A percentile compares a stretch with the other conserved stretches of the same genome.
Evolutionary conservation across 257 asterid genomes (phyloP).

Genomic region (Capsicum chinense): DNA sequence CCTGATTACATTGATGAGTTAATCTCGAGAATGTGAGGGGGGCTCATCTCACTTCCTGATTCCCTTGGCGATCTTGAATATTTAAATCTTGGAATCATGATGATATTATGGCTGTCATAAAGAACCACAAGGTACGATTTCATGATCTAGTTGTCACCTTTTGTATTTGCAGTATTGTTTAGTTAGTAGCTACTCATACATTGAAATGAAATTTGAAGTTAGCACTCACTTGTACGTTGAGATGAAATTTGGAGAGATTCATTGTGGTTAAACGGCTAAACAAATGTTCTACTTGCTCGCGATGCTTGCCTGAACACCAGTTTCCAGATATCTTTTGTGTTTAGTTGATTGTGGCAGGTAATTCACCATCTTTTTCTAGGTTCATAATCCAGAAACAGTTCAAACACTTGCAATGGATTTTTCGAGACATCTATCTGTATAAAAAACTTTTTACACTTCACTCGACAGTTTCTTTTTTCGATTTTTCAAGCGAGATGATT

Average conservation of each 20-base stretch:
- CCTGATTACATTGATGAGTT: no score
- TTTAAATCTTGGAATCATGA: conserved; percentile 31
- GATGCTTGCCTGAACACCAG: background rate
- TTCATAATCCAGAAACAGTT: background rate
- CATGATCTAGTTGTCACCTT: background rate
- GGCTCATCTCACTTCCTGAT: no score
- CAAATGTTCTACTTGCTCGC: background rate
- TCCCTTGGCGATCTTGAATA: no score
- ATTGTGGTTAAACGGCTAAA: background rate
- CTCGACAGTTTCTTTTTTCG: background rate
- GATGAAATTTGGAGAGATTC: background rate
- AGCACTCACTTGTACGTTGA: no score
- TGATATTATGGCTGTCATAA: conserved; percentile 33
- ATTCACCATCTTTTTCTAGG: background rate
- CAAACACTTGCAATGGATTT: background rate
- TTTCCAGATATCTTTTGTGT: background rate
- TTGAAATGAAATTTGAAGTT: background rate
- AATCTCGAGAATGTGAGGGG: no score
- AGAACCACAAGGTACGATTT: conserved; percentile 34
- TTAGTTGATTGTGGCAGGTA: conserved; percentile 2
- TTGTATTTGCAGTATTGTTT: background rate
- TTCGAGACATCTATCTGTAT: background rate
- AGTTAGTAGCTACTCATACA: background rate
- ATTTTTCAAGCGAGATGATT: background rate
- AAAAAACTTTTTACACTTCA: background rate